Evolutionary conservation across 441 rosid species (phyloP).

Genomic region (Iberis amara): DNA sequence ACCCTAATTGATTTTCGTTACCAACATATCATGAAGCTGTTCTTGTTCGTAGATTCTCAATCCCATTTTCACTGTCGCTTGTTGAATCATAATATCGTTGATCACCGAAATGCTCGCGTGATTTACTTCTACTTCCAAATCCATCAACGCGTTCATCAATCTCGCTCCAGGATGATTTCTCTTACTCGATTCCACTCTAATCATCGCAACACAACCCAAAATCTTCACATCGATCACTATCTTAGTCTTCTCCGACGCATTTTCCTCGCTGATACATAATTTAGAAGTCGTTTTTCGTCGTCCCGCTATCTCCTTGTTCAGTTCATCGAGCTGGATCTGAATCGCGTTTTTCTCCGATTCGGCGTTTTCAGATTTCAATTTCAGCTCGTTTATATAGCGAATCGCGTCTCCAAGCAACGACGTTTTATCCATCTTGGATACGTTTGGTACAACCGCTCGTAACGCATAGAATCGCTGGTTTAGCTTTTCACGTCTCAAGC

Average conservation of each 20-base stretch:
- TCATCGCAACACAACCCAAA: slow-evolving; percentile 70
- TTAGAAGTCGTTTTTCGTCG: slow-evolving; percentile 15
- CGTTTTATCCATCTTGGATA: slow-evolving; percentile 87
- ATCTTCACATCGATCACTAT: slow-evolving; percentile 66
- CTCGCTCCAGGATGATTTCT: slow-evolving; percentile 85
- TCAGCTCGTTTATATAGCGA: slow-evolving; percentile 75
- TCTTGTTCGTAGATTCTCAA: slow-evolving; percentile 55
- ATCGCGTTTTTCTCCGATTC: slow-evolving; percentile 56
- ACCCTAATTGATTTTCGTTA: slow-evolving; percentile 45
- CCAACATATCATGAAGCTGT: slow-evolving; percentile 52
- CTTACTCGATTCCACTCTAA: slow-evolving; percentile 62
- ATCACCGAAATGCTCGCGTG: slow-evolving; percentile 80
- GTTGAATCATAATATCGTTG: slow-evolving; percentile 85
- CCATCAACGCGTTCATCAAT: slow-evolving; percentile 74
- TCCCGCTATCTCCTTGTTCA: slow-evolving; percentile 40
- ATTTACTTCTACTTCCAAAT: slow-evolving; percentile 71
- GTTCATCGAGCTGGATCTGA: slow-evolving; percentile 43
- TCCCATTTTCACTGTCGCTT: slow-evolving; percentile 86
- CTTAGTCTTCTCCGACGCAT: slow-evolving; percentile 21
- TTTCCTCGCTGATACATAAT: slow-evolving; percentile 24
- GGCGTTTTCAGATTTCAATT: slow-evolving; percentile 36
- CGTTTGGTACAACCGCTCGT: slow-evolving; percentile 84
- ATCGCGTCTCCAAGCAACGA: slow-evolving; percentile 79
- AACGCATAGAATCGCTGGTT: slow-evolving; percentile 75
- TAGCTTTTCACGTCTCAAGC: slow-evolving; percentile 88